These are phyloP conservation scores for Fusarium zealandicum DNA, from an alignment of 2,329 filamentous ascomycete genomes.

Conservation along the genomic window DNA sequence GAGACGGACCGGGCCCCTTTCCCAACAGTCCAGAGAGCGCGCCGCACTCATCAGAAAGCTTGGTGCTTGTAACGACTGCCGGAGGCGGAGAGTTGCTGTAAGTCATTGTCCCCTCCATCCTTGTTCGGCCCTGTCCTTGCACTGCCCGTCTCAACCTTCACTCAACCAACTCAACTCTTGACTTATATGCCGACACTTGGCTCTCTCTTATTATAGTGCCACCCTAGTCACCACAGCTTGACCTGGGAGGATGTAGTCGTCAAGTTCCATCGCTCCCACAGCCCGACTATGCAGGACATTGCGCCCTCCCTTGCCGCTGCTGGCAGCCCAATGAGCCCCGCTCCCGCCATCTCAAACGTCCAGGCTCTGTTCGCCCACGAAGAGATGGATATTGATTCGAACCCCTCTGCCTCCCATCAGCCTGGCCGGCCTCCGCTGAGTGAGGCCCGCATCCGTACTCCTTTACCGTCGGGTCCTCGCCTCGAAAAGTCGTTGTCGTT, in stretches of 20 bases:
- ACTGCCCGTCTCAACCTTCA: too few species aligned
- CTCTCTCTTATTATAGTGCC: slow-evolving; percentile 53
- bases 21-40: slow-evolving; percentile 64
- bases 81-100: slow-evolving; percentile 65
- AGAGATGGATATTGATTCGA: slow-evolving; percentile 63
- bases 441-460: slow-evolving; percentile 62
- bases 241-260: slow-evolving; percentile 65
- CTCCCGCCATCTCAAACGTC: slow-evolving; percentile 48
- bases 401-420: slow-evolving; percentile 43
- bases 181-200: slow-evolving; percentile 30
- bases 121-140: background rate
- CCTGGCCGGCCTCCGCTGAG: slow-evolving; percentile 51
- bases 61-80: slow-evolving; percentile 64
- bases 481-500: slow-evolving; percentile 59
- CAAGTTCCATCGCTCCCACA: slow-evolving; percentile 62
- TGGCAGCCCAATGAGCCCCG: slow-evolving; percentile 57
- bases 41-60: slow-evolving; percentile 67
- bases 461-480: slow-evolving; percentile 63
- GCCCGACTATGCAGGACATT: slow-evolving; percentile 59
- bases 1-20: slow-evolving; percentile 65
- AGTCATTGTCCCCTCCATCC: slow-evolving; percentile 43
- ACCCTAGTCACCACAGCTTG: slow-evolving; percentile 67
- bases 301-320: slow-evolving; percentile 50
- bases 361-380: slow-evolving; percentile 53
- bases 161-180: background rate